Percentiles rank a stretch among this genome's conserved stretches.
These are phyloP conservation scores for Serendipita sp. DNA, from an alignment of 768 basidiomycete genomes.

Conservation along the genomic window DNA sequence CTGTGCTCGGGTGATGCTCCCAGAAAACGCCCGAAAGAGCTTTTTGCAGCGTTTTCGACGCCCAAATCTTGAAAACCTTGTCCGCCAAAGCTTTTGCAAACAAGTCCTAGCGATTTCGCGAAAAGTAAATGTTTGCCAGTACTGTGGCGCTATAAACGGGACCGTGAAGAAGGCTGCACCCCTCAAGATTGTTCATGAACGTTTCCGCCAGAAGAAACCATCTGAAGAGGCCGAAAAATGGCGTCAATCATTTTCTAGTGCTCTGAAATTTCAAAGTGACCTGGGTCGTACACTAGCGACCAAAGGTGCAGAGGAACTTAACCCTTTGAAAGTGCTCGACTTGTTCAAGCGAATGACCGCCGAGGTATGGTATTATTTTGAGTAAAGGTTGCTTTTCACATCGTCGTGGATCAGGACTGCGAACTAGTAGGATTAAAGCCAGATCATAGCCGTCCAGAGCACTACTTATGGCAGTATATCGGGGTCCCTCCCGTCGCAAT, in stretches of 20 bases:
- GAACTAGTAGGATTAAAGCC: slow-evolving; percentile 88
- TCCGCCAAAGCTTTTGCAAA: slow-evolving; percentile 68
- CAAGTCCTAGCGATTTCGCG: slow-evolving; percentile 74
- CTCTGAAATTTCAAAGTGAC: slow-evolving; percentile 77
- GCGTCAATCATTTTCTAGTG: slow-evolving; percentile 65
- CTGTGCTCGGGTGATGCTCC: slow-evolving; percentile 81
- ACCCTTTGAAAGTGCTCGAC: slow-evolving; percentile 84
- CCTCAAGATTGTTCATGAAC: slow-evolving; percentile 94
- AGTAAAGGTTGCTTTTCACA: not conserved
- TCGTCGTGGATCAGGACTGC: slow-evolving; percentile 48
- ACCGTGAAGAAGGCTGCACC: slow-evolving; percentile 92
- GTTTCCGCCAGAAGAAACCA: slow-evolving; percentile 88
- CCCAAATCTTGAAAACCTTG: slow-evolving; percentile 82
- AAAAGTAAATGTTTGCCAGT: slow-evolving; percentile 82
- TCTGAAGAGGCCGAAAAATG: slow-evolving; percentile 78
- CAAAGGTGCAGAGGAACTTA: slow-evolving; percentile 82
- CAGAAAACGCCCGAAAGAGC: slow-evolving; percentile 68
- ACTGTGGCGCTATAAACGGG: slow-evolving; percentile 88
- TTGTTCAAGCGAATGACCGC: slow-evolving; percentile 85
- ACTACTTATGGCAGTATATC: slow-evolving; percentile 97
- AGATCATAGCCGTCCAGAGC: slow-evolving; percentile 79
- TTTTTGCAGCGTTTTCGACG: slow-evolving; percentile 85
- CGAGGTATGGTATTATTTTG: slow-evolving; percentile 37
- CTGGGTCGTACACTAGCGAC: slow-evolving; percentile 71
- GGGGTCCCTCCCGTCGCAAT: slow-evolving; percentile 97